Percentiles rank a stretch among this genome's conserved stretches.
These are phyloP conservation scores for Exophiala dermatitidis DNA, from an alignment of 2,329 filamentous ascomycete genomes.

Conservation along the genomic window DNA sequence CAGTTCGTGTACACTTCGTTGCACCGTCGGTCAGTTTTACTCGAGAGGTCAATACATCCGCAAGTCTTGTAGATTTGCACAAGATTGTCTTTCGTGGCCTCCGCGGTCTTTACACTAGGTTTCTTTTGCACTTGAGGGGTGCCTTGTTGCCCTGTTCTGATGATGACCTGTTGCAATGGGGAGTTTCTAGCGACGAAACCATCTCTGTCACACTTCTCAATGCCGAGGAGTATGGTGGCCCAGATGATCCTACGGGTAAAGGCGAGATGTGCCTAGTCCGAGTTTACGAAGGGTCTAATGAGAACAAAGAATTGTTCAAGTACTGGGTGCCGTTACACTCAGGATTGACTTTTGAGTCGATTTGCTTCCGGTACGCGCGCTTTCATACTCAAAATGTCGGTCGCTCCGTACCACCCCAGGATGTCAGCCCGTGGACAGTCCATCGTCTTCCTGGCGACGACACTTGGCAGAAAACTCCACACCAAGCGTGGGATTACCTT, in stretches of 20 bases:
- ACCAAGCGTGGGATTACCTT: no score
- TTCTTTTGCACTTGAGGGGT: constrained; percentile 25
- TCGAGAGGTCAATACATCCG: constrained; percentile 4
- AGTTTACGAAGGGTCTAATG: constrained; percentile 3
- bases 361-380: constrained; percentile 29
- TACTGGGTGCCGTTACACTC: constrained; percentile 28
- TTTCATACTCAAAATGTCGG: not conserved
- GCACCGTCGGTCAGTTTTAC: constrained; percentile 12
- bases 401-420: not conserved
- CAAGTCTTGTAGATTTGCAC: constrained; percentile 26
- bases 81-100: constrained; percentile 29
- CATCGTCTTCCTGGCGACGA: no score
- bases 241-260: not conserved
- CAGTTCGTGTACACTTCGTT: constrained; percentile 7
- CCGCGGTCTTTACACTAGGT: constrained; percentile 25
- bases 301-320: constrained; percentile 10
- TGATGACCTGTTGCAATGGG: not conserved
- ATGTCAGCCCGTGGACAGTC: not conserved
- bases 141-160: not conserved
- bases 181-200: constrained; percentile 3
- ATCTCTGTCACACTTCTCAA: constrained; percentile 5
- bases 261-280: constrained; percentile 19
- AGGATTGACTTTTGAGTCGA: constrained; percentile 16
- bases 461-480: no score
- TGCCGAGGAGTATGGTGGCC: not conserved